A percentile compares a stretch with the other conserved stretches of the same genome.
Conservation (phyloP, 1,139 yeast genomes). For the Blastobotrys malaysiensis region DNA sequence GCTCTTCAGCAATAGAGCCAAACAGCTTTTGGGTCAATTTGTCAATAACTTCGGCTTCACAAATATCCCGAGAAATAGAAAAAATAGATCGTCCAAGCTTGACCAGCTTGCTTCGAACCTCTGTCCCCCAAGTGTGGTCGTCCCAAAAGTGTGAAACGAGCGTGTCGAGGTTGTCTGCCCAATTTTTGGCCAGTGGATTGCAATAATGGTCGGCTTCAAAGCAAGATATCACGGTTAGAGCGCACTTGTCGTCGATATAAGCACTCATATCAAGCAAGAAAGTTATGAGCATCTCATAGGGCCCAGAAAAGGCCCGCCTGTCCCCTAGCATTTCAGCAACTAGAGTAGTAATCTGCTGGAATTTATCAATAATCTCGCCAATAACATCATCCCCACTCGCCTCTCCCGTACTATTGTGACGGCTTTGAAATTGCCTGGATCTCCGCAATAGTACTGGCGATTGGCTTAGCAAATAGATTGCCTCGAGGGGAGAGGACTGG, state of each 20-base stretch:
- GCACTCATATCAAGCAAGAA: slow-evolving; percentile 41
- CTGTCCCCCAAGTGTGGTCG: slow-evolving; percentile 29
- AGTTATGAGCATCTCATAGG: slow-evolving; percentile 42
- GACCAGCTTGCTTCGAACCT: slow-evolving; percentile 41
- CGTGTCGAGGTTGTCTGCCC: slow-evolving; percentile 47
- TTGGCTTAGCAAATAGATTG: slow-evolving; percentile 23
- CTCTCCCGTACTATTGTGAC: slow-evolving; percentile 5
- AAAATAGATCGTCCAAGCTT: slow-evolving; percentile 42
- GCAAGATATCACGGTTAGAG: slow-evolving; percentile 41
- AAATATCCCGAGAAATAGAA: slow-evolving; percentile 22
- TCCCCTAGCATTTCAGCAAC: slow-evolving; percentile 18
- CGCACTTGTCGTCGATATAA: slow-evolving; percentile 37
- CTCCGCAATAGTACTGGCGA: slow-evolving; percentile 35
- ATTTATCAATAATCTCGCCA: slow-evolving; percentile 15
- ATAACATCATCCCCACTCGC: slow-evolving; percentile 11
- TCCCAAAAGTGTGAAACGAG: slow-evolving; percentile 46
- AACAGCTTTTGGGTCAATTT: slow-evolving; percentile 20
- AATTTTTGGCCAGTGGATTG: slow-evolving; percentile 47
- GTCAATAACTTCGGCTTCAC: slow-evolving; percentile 18
- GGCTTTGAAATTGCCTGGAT: slow-evolving; percentile 28
- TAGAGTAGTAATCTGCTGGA: slow-evolving; percentile 18
- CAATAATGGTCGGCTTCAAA: slow-evolving; percentile 51
- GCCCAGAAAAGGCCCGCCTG: slow-evolving; percentile 36
- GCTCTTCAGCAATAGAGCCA: slow-evolving; percentile 17
- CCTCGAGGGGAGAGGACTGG: slow-evolving; percentile 41